Percentiles rank a stretch among this genome's conserved stretches.
phyloP scores from a whole-genome alignment of 2,329 filamentous ascomycete genomes.

The Stachybotrys elegans region DNA sequence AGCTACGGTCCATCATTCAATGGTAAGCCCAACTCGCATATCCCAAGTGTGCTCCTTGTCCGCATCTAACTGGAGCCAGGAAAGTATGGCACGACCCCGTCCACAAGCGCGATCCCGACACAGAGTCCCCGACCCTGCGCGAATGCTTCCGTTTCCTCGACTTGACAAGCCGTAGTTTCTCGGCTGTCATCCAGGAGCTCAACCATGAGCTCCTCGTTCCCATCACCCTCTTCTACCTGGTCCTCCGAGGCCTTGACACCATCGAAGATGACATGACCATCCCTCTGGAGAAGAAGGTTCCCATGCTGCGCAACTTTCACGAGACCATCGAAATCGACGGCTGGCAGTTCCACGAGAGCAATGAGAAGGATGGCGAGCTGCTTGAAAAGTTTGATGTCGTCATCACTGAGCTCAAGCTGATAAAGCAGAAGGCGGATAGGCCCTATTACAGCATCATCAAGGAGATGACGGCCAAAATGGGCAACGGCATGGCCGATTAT shows the following conservation, averaged over 20 bases:
- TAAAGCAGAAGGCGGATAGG: too few relatives aligned
- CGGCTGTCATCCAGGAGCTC: constrained; percentile 89
- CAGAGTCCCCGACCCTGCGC: constrained; percentile 69
- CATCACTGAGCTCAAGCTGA: constrained; percentile 77
- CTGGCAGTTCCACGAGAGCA: constrained; percentile 84
- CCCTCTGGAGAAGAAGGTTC: constrained; percentile 73
- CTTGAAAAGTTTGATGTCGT: constrained; percentile 89
- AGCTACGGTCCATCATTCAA: constrained; percentile 81
- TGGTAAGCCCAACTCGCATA: constrained; percentile 54
- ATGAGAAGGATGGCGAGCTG: constrained; percentile 92
- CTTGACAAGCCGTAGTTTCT: constrained; percentile 87
- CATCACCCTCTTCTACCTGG: constrained; percentile 86
- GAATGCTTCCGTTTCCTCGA: constrained; percentile 85
- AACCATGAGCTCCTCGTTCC: constrained; percentile 91
- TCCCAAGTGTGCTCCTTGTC: constrained; percentile 12
- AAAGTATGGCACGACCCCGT: constrained; percentile 96
- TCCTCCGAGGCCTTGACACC: constrained; percentile 90
- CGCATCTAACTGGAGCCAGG: constrained; percentile 43
- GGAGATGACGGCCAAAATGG: constrained; percentile 93
- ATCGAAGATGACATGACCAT: constrained; percentile 99
- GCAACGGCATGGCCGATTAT: constrained; percentile 98
- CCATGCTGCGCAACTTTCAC: constrained; percentile 78
- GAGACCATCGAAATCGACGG: constrained; percentile 73
- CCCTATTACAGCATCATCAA: constrained; percentile 82
- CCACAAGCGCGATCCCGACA: constrained; percentile 71